Conservation (phyloP, 129 eudicot genomes). For the Escallonia rubra region DNA sequence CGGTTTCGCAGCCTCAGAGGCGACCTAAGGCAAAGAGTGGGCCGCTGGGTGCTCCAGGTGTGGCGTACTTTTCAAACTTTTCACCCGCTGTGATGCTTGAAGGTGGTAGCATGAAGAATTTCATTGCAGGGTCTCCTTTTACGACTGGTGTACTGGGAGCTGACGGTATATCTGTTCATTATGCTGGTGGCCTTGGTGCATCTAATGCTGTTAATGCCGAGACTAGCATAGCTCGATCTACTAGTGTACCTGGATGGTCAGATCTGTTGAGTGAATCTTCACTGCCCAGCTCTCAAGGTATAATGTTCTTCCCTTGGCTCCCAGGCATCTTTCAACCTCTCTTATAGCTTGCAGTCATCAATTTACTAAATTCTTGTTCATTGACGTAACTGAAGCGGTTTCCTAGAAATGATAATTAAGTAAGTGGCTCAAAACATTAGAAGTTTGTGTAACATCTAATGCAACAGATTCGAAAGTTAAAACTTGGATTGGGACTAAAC, state of each 20-base stretch:
- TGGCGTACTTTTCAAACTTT: constrained; percentile 31
- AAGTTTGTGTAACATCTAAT: too few species aligned
- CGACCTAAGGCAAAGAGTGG: constrained; percentile 87
- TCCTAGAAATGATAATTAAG: background rate
- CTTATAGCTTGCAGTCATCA: background rate
- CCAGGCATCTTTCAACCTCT: background rate
- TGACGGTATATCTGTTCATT: constrained; percentile 50
- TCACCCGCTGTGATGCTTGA: constrained; percentile 45
- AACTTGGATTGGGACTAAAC: too few species aligned
- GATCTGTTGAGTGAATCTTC: constrained; percentile 48
- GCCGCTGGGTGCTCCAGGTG: constrained; percentile 54
- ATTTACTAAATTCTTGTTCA: background rate
- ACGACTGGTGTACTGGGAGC: constrained; percentile 63
- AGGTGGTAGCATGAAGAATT: constrained; percentile 35
- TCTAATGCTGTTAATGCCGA: constrained; percentile 18
- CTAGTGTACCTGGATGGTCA: constrained; percentile 37
- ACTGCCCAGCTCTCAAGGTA: constrained; percentile 59
- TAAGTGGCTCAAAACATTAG: background rate
- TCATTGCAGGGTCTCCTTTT: constrained; percentile 56
- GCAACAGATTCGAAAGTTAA: too few species aligned
- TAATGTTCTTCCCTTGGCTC: background rate
- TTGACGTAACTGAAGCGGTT: background rate
- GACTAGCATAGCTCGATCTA: constrained; percentile 14
- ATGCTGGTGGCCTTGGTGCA: constrained; percentile 31
- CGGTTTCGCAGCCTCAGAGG: constrained; percentile 38